A percentile compares a stretch with the other conserved stretches of the same genome.
Conservation (phyloP, 2,329 filamentous ascomycete species). For the Beauveria australis region DNA sequence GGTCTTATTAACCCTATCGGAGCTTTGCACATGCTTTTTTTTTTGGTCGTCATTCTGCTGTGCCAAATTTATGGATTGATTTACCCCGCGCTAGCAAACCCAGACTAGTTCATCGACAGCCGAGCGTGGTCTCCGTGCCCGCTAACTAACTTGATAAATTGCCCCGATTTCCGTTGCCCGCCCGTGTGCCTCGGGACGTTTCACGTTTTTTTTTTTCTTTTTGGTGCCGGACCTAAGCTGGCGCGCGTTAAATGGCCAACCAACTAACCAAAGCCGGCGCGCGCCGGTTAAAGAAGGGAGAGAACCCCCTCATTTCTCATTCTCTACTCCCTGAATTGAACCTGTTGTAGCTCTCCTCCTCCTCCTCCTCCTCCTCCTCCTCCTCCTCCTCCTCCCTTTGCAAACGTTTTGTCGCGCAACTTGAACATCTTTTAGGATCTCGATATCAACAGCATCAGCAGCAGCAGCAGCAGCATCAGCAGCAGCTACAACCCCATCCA, state of each 20-base stretch:
- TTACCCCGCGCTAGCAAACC: neutral
- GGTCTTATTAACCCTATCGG: too few species aligned
- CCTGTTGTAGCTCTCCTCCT: neutral
- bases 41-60: neutral
- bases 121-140: neutral
- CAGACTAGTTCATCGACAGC: neutral
- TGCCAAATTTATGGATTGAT: too few species aligned
- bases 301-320: neutral
- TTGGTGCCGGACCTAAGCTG: too few species aligned
- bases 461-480: neutral
- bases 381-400: too few species aligned
- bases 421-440: too few species aligned
- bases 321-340: too few species aligned
- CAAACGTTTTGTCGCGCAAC: too few species aligned
- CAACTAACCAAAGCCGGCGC: neutral
- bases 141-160: neutral
- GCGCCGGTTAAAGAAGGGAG: too few species aligned
- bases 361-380: too few species aligned
- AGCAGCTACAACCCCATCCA: neutral
- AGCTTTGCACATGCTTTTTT: neutral
- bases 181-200: neutral
- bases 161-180: slow-evolving; percentile 1
- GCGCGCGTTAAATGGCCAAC: neutral
- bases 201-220: too few species aligned
- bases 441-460: neutral